Base-by-base conservation (phyloP, 148 eudicot species). In the Gaultheria prostrata region DNA sequence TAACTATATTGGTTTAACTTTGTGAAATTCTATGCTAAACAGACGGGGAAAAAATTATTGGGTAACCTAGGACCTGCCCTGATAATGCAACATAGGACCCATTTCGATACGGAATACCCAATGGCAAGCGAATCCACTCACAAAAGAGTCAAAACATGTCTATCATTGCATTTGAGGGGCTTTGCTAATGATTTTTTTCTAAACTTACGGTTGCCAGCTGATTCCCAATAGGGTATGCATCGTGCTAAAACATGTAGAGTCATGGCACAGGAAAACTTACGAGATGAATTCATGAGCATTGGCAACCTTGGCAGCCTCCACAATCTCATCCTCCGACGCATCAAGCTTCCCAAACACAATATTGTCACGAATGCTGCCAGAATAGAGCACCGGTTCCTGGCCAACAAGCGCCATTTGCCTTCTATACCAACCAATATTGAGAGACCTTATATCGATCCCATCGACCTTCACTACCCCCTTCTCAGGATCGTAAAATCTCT, bases 221-320 rank as follows among this genome's bases (percentile, higher is more conserved):
- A 63, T 63, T 30, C 72, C 72, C 35, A 28, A 67, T 28, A 39
- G 4, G 39, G 33, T 28, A 67, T 67, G 35, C 72, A 67, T 67
- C 8, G 20, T 30, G 72, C 18, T 28, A 28, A 67, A 13, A 67
- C 72, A 28, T 67, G 35, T 14, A 3, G 8, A 67, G 20, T 67
- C 18, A n/a, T 21, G 54, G 28, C 1, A 48, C 2, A 39, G 61
- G 80, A 20, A 26, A n/a, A 86, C 95, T 92, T 93, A 94, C 99
- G 93, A 93, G 85, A 95, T 91, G 77, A 93, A 95, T 15, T 93
- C 94, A 79, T 95, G 98, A 78, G 98, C 98, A 88, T 95, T 94
- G 67, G 95, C 43, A 39, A 6, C 43, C 43, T 39, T 39, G 43
- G 43, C 92, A 83, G 98, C 97, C 51, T 92, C 94, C 26, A 94